Percentiles rank a stretch among this genome's conserved stretches.
These are phyloP conservation scores for Theobroma grandiflorum DNA, from an alignment of 441 rosid species.

Conservation along the genomic window DNA sequence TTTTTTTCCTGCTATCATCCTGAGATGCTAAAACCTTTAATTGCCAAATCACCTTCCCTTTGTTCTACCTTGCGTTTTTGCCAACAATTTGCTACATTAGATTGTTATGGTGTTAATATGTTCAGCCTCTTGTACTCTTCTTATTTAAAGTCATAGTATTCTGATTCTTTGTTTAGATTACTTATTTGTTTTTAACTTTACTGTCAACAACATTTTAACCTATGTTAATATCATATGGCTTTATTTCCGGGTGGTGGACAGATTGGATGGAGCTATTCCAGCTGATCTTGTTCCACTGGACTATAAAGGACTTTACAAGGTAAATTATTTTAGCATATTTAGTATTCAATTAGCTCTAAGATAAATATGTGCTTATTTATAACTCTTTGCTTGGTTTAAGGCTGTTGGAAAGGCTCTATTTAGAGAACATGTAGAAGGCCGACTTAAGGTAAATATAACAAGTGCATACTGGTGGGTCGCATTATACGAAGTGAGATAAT, in stretches of 20 bases:
- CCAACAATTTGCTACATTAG: conserved; percentile 1
- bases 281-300: conserved; percentile 81
- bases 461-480: conserved; percentile 29
- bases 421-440: conserved; percentile 98
- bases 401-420: conserved; percentile 97
- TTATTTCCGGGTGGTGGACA: conserved; percentile 83
- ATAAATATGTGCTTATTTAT: conserved; percentile 25
- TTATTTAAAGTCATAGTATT: not conserved
- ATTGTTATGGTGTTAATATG: not conserved
- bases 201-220: conserved; percentile 21
- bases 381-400: conserved; percentile 51
- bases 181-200: not conserved
- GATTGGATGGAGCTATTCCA: conserved; percentile 83
- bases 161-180: not conserved
- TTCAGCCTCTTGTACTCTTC: not conserved
- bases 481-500: conserved; percentile 84
- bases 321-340: conserved; percentile 35
- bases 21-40: not conserved
- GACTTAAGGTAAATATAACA: conserved; percentile 76
- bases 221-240: conserved; percentile 18
- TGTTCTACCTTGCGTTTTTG: conserved; percentile 2
- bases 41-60: not conserved
- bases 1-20: too few species aligned
- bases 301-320: conserved; percentile 94
- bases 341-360: not conserved